Base-by-base conservation (phyloP, 2,329 filamentous ascomycete species). In the Beauveria rudraprayagi region DNA sequence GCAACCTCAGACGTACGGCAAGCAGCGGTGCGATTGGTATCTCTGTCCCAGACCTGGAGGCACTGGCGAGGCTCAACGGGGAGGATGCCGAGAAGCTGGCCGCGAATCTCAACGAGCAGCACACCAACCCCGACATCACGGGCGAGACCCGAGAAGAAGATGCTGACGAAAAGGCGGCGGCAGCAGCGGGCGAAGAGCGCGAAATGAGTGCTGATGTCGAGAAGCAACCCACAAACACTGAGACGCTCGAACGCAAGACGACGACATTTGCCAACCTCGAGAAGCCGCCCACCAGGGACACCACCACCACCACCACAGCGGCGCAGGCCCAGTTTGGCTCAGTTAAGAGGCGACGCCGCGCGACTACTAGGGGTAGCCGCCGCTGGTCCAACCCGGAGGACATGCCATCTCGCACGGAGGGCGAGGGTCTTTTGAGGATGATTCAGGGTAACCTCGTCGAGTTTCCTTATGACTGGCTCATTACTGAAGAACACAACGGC, bases 401-500 rank as follows among this genome's bases (percentile, higher is more conserved):
- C 56, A 78, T 97, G 66, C 80, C 97, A 58, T 81, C 83, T 30
- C 84, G 84, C 60, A 81, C 83, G 6, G 90, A 95, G 66, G 90
- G 92, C 1, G 92, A 96, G 71, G 88, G 90, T 67, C 75, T 97
- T 66, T 78, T 97, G 66, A 83, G 85, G 65, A 77, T 94, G 77
- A 83, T 94, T 28, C 93, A 97, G 73, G 94, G 94, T 1, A 87
- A 92, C 71, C 74, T 99, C 57, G 92, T 99, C 28, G 78, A 91
- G 65, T 99, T 95, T 79, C 94, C 94, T 6, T 96, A 97, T 74
- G 91, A 99, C 69, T 99, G 95, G 92, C 83, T 96, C 59, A 84
- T 89, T 67, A 89, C 88, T 61, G 94, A 97, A 76, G 94, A 97
- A 78, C 85, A 87, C 70, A 92, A 91, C 66, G 91, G 92, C 61